Evolutionary conservation across 2,329 filamentous ascomycete genomes (phyloP).

Genomic region (Plenodomus tracheiphilus): DNA sequence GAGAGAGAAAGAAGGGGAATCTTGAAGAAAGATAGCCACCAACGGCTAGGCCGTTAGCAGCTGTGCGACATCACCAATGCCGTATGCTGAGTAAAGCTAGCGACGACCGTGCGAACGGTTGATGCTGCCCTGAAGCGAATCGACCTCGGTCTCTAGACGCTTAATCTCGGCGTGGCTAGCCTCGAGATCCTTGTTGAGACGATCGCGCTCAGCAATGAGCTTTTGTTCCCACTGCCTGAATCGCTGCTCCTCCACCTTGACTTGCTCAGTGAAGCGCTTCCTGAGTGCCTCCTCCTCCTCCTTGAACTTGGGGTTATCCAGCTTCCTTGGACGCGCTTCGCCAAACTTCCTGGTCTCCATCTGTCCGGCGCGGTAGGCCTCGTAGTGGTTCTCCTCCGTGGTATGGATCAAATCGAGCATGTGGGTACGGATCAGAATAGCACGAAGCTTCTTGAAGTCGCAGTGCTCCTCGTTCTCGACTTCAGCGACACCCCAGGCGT

Average conservation of each 20-base stretch:
- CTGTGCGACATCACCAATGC: slow-evolving; percentile 3
- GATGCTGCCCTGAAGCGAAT: slow-evolving; percentile 86
- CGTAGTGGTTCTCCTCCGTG: slow-evolving; percentile 98
- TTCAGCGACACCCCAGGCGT: slow-evolving; percentile 98
- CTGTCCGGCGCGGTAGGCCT: slow-evolving; percentile 97
- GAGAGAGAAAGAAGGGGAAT: slow-evolving; percentile 46
- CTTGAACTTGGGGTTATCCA: slow-evolving; percentile 99
- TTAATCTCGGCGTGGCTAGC: slow-evolving; percentile 92
- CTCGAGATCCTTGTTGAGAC: slow-evolving; percentile 99
- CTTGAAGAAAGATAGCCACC: slow-evolving; percentile 40
- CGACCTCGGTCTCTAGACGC: slow-evolving; percentile 87
- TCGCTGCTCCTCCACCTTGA: slow-evolving; percentile 99
- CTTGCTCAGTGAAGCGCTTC: slow-evolving; percentile 99
- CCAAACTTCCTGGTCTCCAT: slow-evolving; percentile 99
- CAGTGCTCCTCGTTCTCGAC: slow-evolving; percentile 99
- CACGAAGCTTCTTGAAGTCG: slow-evolving; percentile 99
- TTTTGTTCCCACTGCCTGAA: slow-evolving; percentile 99
- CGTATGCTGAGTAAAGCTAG: slow-evolving; percentile 55
- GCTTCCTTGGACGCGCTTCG: slow-evolving; percentile 93
- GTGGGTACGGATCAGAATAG: slow-evolving; percentile 97
- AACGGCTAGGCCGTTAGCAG: slow-evolving; percentile 15
- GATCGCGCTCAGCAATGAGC: slow-evolving; percentile 97
- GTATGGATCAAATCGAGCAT: slow-evolving; percentile 99
- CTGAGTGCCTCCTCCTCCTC: slow-evolving; percentile 97
- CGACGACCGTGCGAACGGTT: slow-evolving; percentile 91